These are phyloP conservation scores for Suillus luteus DNA, from an alignment of 768 basidiomycete species.

Conservation along the genomic window DNA sequence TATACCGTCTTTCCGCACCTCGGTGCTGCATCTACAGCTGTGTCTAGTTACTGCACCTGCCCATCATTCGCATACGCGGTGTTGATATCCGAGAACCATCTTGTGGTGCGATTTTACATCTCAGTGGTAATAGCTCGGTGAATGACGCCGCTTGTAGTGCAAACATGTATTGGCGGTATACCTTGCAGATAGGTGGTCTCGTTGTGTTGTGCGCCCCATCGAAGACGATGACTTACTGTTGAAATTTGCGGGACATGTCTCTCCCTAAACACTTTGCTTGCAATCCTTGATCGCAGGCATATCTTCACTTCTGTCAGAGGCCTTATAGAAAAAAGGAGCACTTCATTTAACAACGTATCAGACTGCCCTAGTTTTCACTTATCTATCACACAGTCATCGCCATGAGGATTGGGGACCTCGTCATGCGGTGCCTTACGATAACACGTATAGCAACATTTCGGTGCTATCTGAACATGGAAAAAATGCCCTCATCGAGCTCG, in stretches of 20 bases:
- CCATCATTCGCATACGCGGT: conserved; percentile 72
- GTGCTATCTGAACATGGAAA: background rate
- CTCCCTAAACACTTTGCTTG: background rate
- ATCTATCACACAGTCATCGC: background rate
- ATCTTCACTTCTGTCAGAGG: background rate
- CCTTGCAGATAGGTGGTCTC: conserved; percentile 56
- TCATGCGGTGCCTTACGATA: background rate
- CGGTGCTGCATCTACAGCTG: conserved; percentile 37
- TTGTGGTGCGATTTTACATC: conserved; percentile 51
- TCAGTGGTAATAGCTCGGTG: background rate
- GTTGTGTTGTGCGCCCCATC: conserved; percentile 51
- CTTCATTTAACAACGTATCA: background rate
- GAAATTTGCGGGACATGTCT: conserved; percentile 21
- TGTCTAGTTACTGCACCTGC: conserved; percentile 69
- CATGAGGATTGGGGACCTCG: background rate
- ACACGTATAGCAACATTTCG: background rate
- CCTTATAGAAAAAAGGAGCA: background rate
- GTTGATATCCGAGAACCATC: conserved; percentile 56
- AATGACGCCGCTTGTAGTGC: conserved; percentile 50
- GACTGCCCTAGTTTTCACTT: background rate
- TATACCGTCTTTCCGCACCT: conserved; percentile 59
- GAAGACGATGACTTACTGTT: conserved; percentile 49
- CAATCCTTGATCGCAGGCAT: background rate
- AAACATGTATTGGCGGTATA: conserved; percentile 75
- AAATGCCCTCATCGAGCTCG: background rate